These are phyloP conservation scores for Verticillium nubilum DNA, from an alignment of 2,329 filamentous ascomycete species.

Conservation along the genomic window DNA sequence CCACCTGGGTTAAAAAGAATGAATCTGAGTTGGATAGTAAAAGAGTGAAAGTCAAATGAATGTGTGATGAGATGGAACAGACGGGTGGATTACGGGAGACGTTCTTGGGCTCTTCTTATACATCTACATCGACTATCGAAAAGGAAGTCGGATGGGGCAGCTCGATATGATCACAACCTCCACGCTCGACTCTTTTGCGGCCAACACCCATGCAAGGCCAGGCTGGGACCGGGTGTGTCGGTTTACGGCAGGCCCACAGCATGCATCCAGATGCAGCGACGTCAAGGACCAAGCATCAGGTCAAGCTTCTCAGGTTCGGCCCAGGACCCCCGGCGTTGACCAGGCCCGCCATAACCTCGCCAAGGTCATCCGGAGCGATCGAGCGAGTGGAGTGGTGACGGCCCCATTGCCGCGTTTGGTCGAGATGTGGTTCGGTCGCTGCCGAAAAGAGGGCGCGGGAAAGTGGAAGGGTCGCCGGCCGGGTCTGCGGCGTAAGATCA, in stretches of 20 bases:
- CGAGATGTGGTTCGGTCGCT: neutral
- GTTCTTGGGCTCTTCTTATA: neutral
- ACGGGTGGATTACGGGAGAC: neutral
- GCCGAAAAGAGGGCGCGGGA: neutral
- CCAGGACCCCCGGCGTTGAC: neutral
- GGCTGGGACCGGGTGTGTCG: neutral
- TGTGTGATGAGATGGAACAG: neutral
- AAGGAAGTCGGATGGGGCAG: neutral
- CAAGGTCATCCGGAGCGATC: neutral
- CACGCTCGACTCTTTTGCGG: neutral
- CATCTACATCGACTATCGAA: neutral
- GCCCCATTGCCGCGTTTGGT: neutral
- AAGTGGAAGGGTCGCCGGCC: neutral
- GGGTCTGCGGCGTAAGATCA: neutral
- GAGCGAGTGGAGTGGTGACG: neutral
- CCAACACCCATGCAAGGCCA: neutral
- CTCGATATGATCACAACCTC: neutral
- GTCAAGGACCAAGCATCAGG: neutral
- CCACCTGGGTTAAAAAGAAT: constrained; percentile 18
- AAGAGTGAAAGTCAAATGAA: constrained; percentile 8
- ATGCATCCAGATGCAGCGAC: neutral
- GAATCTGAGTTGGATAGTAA: constrained; percentile 18
- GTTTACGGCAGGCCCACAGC: neutral
- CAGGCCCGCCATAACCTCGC: neutral
- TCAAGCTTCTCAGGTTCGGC: neutral